A percentile compares a stretch with the other conserved stretches of the same genome.
Evolutionary conservation across 2,329 filamentous ascomycete species (phyloP).

Genomic region (Coniochaeta ligniaria): DNA sequence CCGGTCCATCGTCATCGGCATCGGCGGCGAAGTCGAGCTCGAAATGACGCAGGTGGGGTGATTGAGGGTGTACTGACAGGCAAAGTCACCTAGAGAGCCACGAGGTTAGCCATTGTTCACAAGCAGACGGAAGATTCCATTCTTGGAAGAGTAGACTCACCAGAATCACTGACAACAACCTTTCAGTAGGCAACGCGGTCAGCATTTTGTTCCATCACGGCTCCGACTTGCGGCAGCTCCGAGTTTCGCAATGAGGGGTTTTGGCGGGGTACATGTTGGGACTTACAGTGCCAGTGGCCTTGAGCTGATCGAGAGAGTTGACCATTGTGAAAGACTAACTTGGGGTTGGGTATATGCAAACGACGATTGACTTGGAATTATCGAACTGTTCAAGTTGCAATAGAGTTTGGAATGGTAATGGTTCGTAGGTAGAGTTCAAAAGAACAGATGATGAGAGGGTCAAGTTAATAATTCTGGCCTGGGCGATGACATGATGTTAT

Average conservation of each 20-base stretch:
- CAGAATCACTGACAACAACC: conserved; percentile 96
- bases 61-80: conserved; percentile 48
- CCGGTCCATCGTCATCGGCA: not conserved
- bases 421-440: not conserved
- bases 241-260: conserved; percentile 13
- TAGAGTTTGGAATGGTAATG: not conserved
- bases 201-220: not conserved
- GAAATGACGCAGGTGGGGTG: conserved; percentile 2
- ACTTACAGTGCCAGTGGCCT: conserved; percentile 92
- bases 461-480: not conserved
- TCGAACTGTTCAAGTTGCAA: not conserved
- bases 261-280: conserved; percentile 20
- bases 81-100: conserved; percentile 59
- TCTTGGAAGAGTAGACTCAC: conserved; percentile 40
- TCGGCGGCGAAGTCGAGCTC: not conserved
- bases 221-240: conserved; percentile 6
- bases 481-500: conserved; percentile 1
- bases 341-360: not conserved
- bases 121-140: not conserved
- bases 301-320: conserved; percentile 91
- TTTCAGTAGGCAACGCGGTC: not conserved
- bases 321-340: conserved; percentile 50
- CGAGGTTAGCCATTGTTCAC: conserved; percentile 20
- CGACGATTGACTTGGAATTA: not conserved
- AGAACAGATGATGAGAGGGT: not conserved